These are phyloP conservation scores for Hansfordia pulvinata DNA, from an alignment of 2,329 filamentous ascomycete species.

Conservation along the genomic window DNA sequence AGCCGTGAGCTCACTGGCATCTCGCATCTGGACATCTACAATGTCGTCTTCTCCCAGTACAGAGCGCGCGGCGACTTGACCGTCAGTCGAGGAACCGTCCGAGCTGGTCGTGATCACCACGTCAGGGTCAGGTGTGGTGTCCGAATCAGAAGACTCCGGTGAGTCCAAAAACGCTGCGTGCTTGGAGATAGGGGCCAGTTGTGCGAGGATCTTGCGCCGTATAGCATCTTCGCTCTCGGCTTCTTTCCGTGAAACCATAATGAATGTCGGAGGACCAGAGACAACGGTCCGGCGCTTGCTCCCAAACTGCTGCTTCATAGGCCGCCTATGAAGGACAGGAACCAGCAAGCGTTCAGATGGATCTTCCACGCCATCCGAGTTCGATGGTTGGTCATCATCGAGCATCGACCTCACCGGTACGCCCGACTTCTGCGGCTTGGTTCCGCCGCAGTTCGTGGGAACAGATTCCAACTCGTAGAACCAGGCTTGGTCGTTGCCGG, in stretches of 20 bases:
- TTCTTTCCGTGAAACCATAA: conserved; percentile 64
- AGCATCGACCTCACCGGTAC: conserved; percentile 30
- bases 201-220: conserved; percentile 65
- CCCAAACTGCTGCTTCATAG: conserved; percentile 10
- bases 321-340: conserved; percentile 52
- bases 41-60: conserved; percentile 82
- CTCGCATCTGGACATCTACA: conserved; percentile 79
- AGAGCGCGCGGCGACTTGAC: conserved; percentile 62
- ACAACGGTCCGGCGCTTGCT: conserved; percentile 11
- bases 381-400: conserved; percentile 27
- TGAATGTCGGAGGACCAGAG: conserved; percentile 45
- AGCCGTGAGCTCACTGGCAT: conserved; percentile 34
- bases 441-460: conserved; percentile 64
- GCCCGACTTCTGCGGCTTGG: conserved; percentile 31
- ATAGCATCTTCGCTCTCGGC: conserved; percentile 55
- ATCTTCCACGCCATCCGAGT: conserved; percentile 42
- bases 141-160: conserved; percentile 29
- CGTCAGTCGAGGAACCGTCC: conserved; percentile 51
- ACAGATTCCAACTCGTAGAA: conserved; percentile 64
- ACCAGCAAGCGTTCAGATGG: conserved; percentile 54
- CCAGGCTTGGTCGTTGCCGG: conserved; percentile 49
- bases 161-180: conserved; percentile 45
- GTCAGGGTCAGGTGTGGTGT: conserved; percentile 52
- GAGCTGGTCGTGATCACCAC: conserved; percentile 51
- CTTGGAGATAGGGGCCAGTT: conserved; percentile 64